phyloP scores from a whole-genome alignment of 345 rosid species.

The Melaleuca alternifolia region DNA sequence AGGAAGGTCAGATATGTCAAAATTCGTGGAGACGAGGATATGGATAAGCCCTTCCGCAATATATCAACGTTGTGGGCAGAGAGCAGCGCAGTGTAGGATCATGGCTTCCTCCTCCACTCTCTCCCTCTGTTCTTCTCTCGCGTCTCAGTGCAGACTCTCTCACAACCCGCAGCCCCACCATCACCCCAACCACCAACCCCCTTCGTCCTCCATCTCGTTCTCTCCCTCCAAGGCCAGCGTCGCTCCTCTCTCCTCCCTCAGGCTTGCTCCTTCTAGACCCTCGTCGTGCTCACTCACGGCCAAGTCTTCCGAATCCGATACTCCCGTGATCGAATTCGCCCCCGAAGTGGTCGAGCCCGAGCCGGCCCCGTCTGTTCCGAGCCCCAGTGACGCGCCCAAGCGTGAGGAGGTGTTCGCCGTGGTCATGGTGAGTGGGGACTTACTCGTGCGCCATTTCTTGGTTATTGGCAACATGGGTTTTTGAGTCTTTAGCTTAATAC shows the following conservation, averaged over 20 bases:
- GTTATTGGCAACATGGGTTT: neutral
- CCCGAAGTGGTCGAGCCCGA: constrained; percentile 7
- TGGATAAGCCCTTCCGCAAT: neutral
- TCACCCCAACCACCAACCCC: neutral
- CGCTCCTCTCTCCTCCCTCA: constrained; percentile 8
- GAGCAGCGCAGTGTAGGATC: neutral
- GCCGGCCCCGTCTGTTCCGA: neutral
- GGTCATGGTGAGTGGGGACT: constrained; percentile 56
- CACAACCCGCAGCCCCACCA: constrained; percentile 5
- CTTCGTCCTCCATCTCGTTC: constrained; percentile 11
- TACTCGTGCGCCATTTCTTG: neutral
- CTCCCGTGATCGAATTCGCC: constrained; percentile 30
- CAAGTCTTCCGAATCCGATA: constrained; percentile 43
- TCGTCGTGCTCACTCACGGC: constrained; percentile 17
- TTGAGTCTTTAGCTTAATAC: neutral
- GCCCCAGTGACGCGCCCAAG: constrained; percentile 29
- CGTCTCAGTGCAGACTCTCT: constrained; percentile 46
- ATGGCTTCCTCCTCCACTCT: constrained; percentile 37
- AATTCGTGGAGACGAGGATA: neutral
- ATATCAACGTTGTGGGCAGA: neutral
- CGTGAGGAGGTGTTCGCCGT: constrained; percentile 93
- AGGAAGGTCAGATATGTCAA: neutral
- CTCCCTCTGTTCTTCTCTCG: constrained; percentile 57
- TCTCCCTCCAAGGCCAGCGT: constrained; percentile 5
- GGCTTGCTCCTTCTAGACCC: constrained; percentile 7